These are phyloP conservation scores for Cystobasidiaceae sp. DNA, from an alignment of 1,284 basidiomycete genomes.

Conservation along the genomic window DNA sequence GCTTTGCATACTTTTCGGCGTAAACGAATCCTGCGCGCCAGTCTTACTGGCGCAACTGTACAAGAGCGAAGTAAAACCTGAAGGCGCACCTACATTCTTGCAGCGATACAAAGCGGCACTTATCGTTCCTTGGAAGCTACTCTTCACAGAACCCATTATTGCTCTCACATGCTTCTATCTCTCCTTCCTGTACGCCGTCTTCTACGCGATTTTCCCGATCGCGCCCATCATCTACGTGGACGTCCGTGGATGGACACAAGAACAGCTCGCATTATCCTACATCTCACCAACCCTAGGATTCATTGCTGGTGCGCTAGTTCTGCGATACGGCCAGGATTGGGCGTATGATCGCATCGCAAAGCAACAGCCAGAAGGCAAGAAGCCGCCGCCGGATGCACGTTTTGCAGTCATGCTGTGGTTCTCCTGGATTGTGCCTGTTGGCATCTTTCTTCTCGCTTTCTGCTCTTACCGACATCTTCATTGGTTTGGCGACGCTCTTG, in stretches of 20 bases:
- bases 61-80: background rate
- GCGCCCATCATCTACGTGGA: conserved; percentile 23
- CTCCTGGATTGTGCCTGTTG: conserved; percentile 13
- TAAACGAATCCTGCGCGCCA: conserved; percentile 13
- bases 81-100: conserved; percentile 6
- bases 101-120: background rate
- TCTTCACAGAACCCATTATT: conserved; percentile 30
- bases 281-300: conserved; percentile 23
- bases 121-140: conserved; percentile 18
- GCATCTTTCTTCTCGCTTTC: conserved; percentile 28
- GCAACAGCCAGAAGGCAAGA: background rate
- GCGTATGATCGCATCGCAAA: background rate
- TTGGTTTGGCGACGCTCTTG: conserved; percentile 25
- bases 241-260: conserved; percentile 27
- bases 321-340: conserved; percentile 18
- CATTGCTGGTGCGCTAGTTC: conserved; percentile 3
- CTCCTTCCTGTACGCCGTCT: conserved; percentile 25
- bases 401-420: conserved; percentile 13
- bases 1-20: conserved; percentile 2
- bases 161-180: conserved; percentile 22
- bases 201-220: conserved; percentile 26
- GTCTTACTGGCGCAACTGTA: conserved; percentile 2
- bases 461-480: conserved; percentile 23
- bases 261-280: conserved; percentile 21
- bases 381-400: conserved; percentile 19